A percentile compares a stretch with the other conserved stretches of the same genome.
These are phyloP conservation scores for Monosporascus sp. DNA, from an alignment of 2,329 filamentous ascomycete species.

Conservation along the genomic window DNA sequence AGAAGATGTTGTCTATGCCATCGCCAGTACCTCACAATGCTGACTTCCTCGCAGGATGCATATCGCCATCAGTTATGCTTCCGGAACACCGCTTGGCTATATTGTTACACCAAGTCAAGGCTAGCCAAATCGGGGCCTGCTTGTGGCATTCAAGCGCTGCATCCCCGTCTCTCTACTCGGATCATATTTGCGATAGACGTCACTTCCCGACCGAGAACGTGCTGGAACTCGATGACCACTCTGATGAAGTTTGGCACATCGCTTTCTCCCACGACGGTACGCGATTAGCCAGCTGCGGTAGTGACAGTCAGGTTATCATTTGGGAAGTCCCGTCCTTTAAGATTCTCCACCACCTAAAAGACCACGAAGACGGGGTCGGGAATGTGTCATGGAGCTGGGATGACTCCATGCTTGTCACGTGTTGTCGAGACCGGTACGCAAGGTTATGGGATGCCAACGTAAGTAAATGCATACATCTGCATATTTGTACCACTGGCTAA, in stretches of 20 bases:
- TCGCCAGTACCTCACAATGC: not conserved
- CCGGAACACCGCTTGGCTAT: slow-evolving; percentile 82
- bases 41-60: slow-evolving; percentile 56
- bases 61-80: slow-evolving; percentile 95
- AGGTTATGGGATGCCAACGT: slow-evolving; percentile 70
- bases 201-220: slow-evolving; percentile 72
- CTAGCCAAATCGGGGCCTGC: slow-evolving; percentile 75
- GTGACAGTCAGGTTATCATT: slow-evolving; percentile 68
- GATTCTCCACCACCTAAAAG: slow-evolving; percentile 54
- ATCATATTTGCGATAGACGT: slow-evolving; percentile 75
- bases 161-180: slow-evolving; percentile 79
- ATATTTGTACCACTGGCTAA: slow-evolving; percentile 8
- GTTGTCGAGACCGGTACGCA: slow-evolving; percentile 67
- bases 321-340: slow-evolving; percentile 72
- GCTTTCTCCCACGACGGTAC: slow-evolving; percentile 84
- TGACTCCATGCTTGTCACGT: slow-evolving; percentile 78
- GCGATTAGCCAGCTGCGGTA: slow-evolving; percentile 76
- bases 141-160: slow-evolving; percentile 79
- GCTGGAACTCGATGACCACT: slow-evolving; percentile 65
- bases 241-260: slow-evolving; percentile 86
- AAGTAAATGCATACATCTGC: slow-evolving; percentile 25
- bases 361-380: slow-evolving; percentile 67
- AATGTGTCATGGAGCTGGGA: slow-evolving; percentile 91
- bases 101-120: slow-evolving; percentile 77
- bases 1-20: not conserved